Evolutionary conservation across 164 flowering plant genomes (phyloP).

Genomic region (Vitis riparia): DNA sequence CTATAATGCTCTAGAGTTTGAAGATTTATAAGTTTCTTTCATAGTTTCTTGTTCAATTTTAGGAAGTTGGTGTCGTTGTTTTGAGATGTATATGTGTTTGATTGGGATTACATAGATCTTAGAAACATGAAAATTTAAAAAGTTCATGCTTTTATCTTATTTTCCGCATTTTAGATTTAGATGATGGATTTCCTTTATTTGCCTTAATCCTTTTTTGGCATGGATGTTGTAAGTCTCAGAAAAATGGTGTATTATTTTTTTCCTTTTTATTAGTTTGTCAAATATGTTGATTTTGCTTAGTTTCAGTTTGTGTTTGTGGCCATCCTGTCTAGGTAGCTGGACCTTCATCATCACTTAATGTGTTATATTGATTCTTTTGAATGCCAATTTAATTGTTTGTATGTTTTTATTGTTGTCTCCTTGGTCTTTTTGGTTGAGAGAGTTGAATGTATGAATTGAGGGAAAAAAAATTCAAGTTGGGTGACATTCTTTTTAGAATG

Average conservation of each 20-base stretch:
- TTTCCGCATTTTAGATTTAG: not conserved
- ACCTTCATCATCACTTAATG: constrained; percentile 32
- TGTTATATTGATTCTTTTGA: constrained; percentile 1
- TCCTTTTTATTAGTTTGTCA: no score
- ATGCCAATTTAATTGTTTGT: no score
- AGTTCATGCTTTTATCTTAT: not conserved
- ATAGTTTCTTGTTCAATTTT: not conserved
- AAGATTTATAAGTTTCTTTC: constrained; percentile 1
- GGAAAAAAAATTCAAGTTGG: no score
- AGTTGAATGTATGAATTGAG: no score
- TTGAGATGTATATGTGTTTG: not conserved
- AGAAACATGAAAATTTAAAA: not conserved
- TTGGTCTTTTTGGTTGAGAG: no score
- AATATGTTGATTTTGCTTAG: no score
- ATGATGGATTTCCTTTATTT: no score
- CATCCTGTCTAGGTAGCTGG: constrained; percentile 24
- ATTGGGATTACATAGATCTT: not conserved
- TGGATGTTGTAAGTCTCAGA: not conserved
- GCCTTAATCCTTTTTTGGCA: not conserved
- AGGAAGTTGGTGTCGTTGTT: not conserved
- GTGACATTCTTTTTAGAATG: no score
- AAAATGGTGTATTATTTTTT: not conserved
- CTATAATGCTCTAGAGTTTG: constrained; percentile 19
- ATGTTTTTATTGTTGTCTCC: no score
- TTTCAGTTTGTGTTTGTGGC: not conserved